These are phyloP conservation scores for Croton laevigatus DNA, from an alignment of 441 rosid genomes.

Conservation along the genomic window DNA sequence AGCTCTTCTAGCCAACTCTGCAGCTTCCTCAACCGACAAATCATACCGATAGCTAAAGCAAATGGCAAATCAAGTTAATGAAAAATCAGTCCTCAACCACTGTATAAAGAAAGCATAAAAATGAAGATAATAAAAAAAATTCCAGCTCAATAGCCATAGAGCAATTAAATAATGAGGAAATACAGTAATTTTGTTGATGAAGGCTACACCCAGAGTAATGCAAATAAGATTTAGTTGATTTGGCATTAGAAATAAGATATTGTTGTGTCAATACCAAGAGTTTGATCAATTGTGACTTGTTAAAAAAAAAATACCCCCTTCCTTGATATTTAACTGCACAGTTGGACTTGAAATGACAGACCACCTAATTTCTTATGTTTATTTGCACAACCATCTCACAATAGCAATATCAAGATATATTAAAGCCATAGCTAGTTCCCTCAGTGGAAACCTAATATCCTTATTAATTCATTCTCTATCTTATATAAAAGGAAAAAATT, in stretches of 20 bases:
- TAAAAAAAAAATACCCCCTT: background rate
- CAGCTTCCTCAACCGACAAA: conserved; percentile 89
- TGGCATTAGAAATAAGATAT: background rate
- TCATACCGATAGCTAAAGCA: conserved; percentile 66
- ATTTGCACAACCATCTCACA: background rate
- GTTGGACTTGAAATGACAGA: background rate
- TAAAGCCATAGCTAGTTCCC: background rate
- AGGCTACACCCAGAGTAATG: background rate
- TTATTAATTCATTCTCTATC: no score
- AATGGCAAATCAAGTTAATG: background rate
- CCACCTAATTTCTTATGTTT: background rate
- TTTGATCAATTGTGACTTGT: background rate
- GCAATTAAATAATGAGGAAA: background rate
- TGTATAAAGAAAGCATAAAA: background rate
- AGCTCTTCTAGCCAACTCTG: conserved; percentile 91
- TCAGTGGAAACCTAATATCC: background rate
- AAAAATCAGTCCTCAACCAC: background rate
- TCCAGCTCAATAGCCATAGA: background rate
- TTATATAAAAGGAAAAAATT: background rate
- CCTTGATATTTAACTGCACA: background rate
- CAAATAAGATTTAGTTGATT: background rate
- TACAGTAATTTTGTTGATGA: background rate
- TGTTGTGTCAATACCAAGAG: background rate
- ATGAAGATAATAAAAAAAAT: background rate
- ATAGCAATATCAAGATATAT: background rate